Evolutionary conservation across 805 yeast species (phyloP).

Genomic region (Pichia kluyveri): DNA sequence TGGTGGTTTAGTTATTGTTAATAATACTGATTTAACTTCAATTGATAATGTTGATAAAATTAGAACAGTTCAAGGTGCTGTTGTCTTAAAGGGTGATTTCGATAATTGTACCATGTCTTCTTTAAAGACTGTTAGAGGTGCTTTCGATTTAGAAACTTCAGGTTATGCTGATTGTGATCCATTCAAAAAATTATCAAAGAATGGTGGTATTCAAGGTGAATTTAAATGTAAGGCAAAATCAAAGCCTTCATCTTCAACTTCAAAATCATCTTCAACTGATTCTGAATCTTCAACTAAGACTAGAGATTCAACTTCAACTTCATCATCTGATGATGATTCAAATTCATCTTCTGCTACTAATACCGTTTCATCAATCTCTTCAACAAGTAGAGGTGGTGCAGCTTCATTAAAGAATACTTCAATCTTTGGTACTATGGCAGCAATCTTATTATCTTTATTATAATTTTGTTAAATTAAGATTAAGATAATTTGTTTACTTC

Average conservation of each 20-base stretch:
- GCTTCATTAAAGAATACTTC: constrained; percentile 28
- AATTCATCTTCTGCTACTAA: constrained; percentile 28
- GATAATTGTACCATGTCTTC: constrained; percentile 67
- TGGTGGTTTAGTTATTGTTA: constrained; percentile 88
- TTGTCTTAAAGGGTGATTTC: constrained; percentile 71
- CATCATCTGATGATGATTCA: constrained; percentile 16
- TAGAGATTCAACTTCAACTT: constrained; percentile 22
- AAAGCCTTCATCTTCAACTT: constrained; percentile 35
- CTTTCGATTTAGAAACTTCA: constrained; percentile 68
- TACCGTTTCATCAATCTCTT: constrained; percentile 16
- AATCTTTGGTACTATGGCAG: constrained; percentile 40
- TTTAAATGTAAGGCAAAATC: constrained; percentile 66
- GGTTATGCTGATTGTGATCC: constrained; percentile 76
- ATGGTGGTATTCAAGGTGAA: constrained; percentile 89
- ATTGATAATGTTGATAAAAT: constrained; percentile 70
- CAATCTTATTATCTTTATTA: constrained; percentile 42
- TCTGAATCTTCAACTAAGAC: constrained; percentile 19
- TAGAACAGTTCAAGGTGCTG: constrained; percentile 79
- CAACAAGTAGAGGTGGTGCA: constrained; percentile 24
- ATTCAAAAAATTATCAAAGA: constrained; percentile 61
- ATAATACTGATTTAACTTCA: constrained; percentile 64
- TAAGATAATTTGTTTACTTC: background rate
- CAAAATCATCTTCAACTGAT: constrained; percentile 20
- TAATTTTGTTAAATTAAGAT: too few relatives aligned
- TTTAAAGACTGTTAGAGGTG: constrained; percentile 81